phyloP scores from a whole-genome alignment of 73 alveolate genomes.

The Paramecium biaurelia region DNA sequence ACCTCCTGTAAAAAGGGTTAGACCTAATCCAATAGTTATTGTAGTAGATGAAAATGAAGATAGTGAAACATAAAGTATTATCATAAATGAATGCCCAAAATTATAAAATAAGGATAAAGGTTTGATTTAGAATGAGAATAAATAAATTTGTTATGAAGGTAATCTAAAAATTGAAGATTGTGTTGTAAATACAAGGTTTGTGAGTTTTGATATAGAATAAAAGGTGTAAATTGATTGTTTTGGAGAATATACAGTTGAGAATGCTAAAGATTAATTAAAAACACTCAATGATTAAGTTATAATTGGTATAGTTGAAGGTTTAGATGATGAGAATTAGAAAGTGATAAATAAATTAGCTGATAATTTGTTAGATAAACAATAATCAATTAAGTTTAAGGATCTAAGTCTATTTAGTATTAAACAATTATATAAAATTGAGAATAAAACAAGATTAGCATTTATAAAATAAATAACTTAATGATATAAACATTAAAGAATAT shows the following conservation, averaged over 20 bases:
- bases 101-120: background rate
- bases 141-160: background rate
- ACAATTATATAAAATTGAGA: background rate
- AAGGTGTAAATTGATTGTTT: background rate
- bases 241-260: background rate
- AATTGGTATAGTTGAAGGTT: background rate
- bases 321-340: background rate
- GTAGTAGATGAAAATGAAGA: background rate
- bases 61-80: background rate
- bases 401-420: background rate
- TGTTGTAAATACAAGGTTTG: background rate
- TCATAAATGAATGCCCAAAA: background rate
- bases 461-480: background rate
- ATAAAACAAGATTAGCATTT: background rate
- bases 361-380: background rate
- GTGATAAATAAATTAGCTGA: background rate
- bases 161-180: background rate
- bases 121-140: background rate
- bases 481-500: background rate
- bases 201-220: background rate
- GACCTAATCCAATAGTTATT: constrained; percentile 19
- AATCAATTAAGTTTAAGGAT: background rate
- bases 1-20: background rate
- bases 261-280: background rate
- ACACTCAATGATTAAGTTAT: background rate